Conservation (phyloP, 2,329 filamentous ascomycete species). For the Fusarium coicis region DNA sequence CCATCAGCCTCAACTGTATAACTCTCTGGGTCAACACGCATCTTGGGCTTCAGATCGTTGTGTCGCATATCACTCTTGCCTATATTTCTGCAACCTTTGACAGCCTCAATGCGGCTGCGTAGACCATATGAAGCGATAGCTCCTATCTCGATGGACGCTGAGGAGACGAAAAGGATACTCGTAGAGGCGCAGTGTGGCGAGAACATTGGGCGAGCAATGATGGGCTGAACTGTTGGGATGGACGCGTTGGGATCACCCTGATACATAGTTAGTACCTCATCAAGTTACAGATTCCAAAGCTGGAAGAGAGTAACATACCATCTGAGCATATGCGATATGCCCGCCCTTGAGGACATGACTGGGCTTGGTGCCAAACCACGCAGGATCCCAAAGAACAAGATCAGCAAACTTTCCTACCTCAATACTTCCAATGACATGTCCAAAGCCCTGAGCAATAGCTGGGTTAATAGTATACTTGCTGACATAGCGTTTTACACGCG, state of each 20-base stretch:
- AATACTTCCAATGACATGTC: slow-evolving; percentile 84
- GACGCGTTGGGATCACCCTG: slow-evolving; percentile 84
- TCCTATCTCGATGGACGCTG: slow-evolving; percentile 74
- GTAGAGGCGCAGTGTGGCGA: slow-evolving; percentile 76
- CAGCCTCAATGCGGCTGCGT: slow-evolving; percentile 81
- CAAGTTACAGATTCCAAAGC: not conserved
- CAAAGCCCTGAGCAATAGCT: slow-evolving; percentile 89
- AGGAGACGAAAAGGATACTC: slow-evolving; percentile 85
- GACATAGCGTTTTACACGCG: slow-evolving; percentile 90
- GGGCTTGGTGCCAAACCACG: slow-evolving; percentile 89
- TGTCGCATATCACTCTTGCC: slow-evolving; percentile 91
- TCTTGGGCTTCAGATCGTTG: slow-evolving; percentile 84
- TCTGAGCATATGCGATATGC: slow-evolving; percentile 83
- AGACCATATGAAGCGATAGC: slow-evolving; percentile 77
- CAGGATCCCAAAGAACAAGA: slow-evolving; percentile 86
- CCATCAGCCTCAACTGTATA: slow-evolving; percentile 91
- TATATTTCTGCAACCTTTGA: slow-evolving; percentile 78
- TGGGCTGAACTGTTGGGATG: slow-evolving; percentile 88
- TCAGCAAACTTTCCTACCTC: slow-evolving; percentile 93
- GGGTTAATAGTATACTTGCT: slow-evolving; percentile 98
- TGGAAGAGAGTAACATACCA: slow-evolving; percentile 65
- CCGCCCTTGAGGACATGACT: slow-evolving; percentile 85
- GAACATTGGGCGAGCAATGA: slow-evolving; percentile 89
- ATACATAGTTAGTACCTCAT: slow-evolving; percentile 1
- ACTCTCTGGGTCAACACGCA: slow-evolving; percentile 91